Evolutionary conservation across 2,329 filamentous ascomycete genomes (phyloP), one percentile per base, ranked within the genome.

Genomic region (Neopestalotiopsis sp.): DNA sequence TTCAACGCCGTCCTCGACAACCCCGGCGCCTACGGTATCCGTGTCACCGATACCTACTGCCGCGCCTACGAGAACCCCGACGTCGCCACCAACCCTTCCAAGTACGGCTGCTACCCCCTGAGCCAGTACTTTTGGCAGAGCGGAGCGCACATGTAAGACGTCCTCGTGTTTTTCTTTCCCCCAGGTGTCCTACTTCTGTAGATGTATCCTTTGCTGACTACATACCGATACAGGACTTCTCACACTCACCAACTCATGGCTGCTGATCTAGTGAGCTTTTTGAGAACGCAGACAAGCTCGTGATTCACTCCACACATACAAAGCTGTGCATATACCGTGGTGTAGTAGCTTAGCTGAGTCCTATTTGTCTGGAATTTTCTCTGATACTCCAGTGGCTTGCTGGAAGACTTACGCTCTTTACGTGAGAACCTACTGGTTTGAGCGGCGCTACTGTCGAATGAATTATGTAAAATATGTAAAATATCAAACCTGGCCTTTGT

Each of bases 71-170:
- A 72, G 10, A 67, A 78, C 1, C 71, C 72, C 4, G 75, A 74
- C 24, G 73, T 77, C 12, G 67, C 70, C 14, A 69, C 67, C 3
- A 66, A 77, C 67, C 68, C 74, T n/a, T 67, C 66, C n/a, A 68
- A 72, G 32, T 78, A 76, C 60, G 76, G 76, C 3, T 79, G 77
- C 57, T 70, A 73, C 14, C 76, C 74, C 2, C 64, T 78, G 14
- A 69, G 72, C 9, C 63, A 75, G 62, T 79, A 79, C 38, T 78
- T 79, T 52, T 79, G 78, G 77, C 77, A 75, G 67, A 74, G 78
- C 38, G 71, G 69, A 13, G 78, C 74, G 10, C 76, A 79, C 57
- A 74, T 73, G 72, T 72, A 52, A 72, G 73, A 67, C 34, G 6
- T 10, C 24, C 49, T 20, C 38, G 24, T 4, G 24, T 28, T 28